Evolutionary conservation across 805 yeast genomes (phyloP), one percentile per base, ranked within the genome.

Genomic region (Kregervanrija delftensis): DNA sequence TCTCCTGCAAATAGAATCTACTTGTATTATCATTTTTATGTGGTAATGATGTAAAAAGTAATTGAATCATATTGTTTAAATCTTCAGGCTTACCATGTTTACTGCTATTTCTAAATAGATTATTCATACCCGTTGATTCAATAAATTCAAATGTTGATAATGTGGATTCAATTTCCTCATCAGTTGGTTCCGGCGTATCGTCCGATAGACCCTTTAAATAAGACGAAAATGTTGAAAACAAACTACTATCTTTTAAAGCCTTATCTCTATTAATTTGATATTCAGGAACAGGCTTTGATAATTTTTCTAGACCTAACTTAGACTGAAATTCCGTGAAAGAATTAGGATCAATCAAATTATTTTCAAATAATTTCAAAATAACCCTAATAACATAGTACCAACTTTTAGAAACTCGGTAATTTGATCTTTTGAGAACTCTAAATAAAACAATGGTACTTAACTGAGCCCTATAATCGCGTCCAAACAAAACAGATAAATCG

Each of bases 391-490:
- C 65, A 15, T 74, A 66, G 9, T 62, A 58, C 96, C 96, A 89
- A 10, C 66, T 58, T 15, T 59, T 47, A 3, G 81, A 63, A 5
- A 79, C 72, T 34, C 64, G 62, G 42, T 75, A 70, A 17, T 71
- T 70, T 30, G 79, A 79, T 51, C 79, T 76, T 50, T 79, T 77
- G 30, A 86, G 65, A 31, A 91, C 76, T 50, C 95, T 72, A 69
- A 91, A 89, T 40, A 91, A 68, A 1, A 91, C 91, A 41, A 90
- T 89, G 2, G 89, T 74, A 11, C 96, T 83, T 49, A 91, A 67
- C 59, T 95, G 99, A 0, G 96, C 96, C 57, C 90, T 88, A 66
- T 87, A 86, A 57, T 89, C 93, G 40, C 83, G 73, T 6, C 99
- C 99, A 59, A 93, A 82, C 60, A 82, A 74, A 12, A 89, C 87